These are phyloP conservation scores for Epichloe glyceriae DNA, from an alignment of 2,329 filamentous ascomycete species.

Conservation along the genomic window DNA sequence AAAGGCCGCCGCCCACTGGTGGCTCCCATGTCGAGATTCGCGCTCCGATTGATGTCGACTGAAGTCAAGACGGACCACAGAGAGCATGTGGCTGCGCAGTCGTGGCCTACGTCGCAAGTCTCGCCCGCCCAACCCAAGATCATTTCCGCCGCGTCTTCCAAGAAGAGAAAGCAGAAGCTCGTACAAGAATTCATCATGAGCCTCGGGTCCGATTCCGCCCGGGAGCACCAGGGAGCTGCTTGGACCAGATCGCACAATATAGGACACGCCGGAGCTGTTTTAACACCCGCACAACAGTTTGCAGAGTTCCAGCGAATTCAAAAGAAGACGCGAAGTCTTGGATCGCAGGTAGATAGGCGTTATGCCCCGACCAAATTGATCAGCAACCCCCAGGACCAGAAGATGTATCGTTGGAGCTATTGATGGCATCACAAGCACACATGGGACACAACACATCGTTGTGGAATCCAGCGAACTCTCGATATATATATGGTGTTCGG, in stretches of 20 bases:
- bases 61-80: constrained; percentile 11
- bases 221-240: constrained; percentile 18
- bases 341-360: constrained; percentile 34
- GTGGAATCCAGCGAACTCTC: constrained; percentile 90
- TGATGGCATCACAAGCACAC: constrained; percentile 78
- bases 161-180: constrained; percentile 23
- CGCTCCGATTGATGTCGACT: constrained; percentile 22
- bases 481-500: constrained; percentile 86
- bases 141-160: constrained; percentile 9
- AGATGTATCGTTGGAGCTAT: constrained; percentile 79
- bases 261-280: constrained; percentile 22
- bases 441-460: constrained; percentile 81
- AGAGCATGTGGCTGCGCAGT: constrained; percentile 4
- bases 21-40: constrained; percentile 25
- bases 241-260: constrained; percentile 21
- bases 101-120: constrained; percentile 13
- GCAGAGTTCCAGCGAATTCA: constrained; percentile 25
- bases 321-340: constrained; percentile 32
- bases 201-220: constrained; percentile 22
- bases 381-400: constrained; percentile 56
- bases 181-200: constrained; percentile 21
- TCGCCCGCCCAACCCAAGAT: constrained; percentile 10
- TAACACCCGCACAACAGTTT: constrained; percentile 27
- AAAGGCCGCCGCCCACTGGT: constrained; percentile 34
- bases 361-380: constrained; percentile 58